Evolutionary conservation across 768 basidiomycete genomes (phyloP).

Genomic region (Hypholoma sublateritium): DNA sequence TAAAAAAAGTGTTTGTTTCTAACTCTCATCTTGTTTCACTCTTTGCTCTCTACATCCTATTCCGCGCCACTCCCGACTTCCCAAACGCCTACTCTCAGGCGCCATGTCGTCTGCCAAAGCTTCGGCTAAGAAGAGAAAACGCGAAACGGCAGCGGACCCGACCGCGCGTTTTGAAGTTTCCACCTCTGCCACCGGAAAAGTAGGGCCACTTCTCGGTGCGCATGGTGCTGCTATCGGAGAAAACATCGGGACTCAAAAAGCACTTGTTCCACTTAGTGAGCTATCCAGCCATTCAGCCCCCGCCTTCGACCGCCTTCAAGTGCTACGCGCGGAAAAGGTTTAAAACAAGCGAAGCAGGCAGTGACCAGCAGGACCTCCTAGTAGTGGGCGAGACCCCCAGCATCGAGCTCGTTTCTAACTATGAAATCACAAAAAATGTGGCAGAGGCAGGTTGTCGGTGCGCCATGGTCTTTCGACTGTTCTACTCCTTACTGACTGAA

Average conservation of each 20-base stretch:
- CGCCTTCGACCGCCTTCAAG: constrained; percentile 57
- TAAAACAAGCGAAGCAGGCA: constrained; percentile 31
- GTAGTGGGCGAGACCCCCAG: constrained; percentile 83
- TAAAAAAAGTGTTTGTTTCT: constrained; percentile 13
- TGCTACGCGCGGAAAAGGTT: constrained; percentile 52
- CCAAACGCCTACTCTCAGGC: background rate
- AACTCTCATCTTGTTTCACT: constrained; percentile 13
- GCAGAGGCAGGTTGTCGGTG: constrained; percentile 70
- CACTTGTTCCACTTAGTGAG: constrained; percentile 21
- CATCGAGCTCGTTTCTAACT: constrained; percentile 77
- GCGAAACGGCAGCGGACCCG: constrained; percentile 25
- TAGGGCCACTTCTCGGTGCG: constrained; percentile 41
- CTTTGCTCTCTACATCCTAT: background rate
- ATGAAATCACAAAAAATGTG: constrained; percentile 47
- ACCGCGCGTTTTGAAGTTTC: constrained; percentile 30
- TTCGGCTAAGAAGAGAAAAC: constrained; percentile 43
- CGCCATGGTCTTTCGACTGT: constrained; percentile 22
- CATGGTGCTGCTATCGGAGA: constrained; percentile 1
- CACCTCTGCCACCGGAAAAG: constrained; percentile 22
- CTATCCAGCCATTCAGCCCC: constrained; percentile 66
- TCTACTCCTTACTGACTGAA: constrained; percentile 1
- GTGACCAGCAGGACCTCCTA: constrained; percentile 36
- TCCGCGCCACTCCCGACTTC: background rate
- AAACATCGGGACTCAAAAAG: background rate
- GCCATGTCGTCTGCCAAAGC: constrained; percentile 36